phyloP scores from a whole-genome alignment of 2,329 filamentous ascomycete species.

The Diatrype stigma region DNA sequence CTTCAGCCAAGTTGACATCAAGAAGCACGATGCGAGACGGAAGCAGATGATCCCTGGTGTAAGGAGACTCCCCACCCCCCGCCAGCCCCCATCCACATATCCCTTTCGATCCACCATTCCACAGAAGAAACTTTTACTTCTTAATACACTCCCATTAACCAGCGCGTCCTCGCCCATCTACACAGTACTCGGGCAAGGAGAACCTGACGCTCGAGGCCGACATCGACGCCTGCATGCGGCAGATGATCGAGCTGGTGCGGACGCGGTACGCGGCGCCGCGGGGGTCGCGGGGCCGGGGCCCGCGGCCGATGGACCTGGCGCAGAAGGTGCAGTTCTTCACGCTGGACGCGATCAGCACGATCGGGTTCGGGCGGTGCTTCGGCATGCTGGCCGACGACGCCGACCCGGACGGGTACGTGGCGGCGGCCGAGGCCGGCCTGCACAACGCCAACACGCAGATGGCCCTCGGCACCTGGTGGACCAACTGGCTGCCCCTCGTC shows the following conservation, averaged over 20 bases:
- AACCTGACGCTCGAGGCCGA: slow-evolving; percentile 45
- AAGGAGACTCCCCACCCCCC: slow-evolving; percentile 13
- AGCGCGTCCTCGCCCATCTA: slow-evolving; percentile 1
- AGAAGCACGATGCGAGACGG: slow-evolving; percentile 39
- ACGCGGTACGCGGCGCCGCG: slow-evolving; percentile 32
- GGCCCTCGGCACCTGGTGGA: slow-evolving; percentile 17
- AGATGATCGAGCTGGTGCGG: slow-evolving; percentile 41
- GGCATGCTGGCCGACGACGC: slow-evolving; percentile 42
- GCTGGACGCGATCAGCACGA: slow-evolving; percentile 48
- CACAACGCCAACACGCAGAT: slow-evolving; percentile 28
- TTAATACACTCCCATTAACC: neutral
- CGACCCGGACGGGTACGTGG: slow-evolving; percentile 39
- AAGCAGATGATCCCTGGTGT: slow-evolving; percentile 50
- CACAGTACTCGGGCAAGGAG: slow-evolving; percentile 51
- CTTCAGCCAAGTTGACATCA: slow-evolving; percentile 47
- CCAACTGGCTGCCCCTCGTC: slow-evolving; percentile 14
- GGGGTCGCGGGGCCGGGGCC: no score
- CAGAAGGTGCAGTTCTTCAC: slow-evolving; percentile 46
- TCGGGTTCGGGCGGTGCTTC: slow-evolving; percentile 47
- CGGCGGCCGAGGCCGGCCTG: slow-evolving; percentile 8
- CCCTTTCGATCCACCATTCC: no score
- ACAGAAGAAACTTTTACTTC: neutral
- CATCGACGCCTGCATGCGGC: slow-evolving; percentile 43
- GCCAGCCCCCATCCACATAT: no score
- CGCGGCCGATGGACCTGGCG: slow-evolving; percentile 40